phyloP scores from a whole-genome alignment of 140 eudicot genomes.

The Cichorium intybus region DNA sequence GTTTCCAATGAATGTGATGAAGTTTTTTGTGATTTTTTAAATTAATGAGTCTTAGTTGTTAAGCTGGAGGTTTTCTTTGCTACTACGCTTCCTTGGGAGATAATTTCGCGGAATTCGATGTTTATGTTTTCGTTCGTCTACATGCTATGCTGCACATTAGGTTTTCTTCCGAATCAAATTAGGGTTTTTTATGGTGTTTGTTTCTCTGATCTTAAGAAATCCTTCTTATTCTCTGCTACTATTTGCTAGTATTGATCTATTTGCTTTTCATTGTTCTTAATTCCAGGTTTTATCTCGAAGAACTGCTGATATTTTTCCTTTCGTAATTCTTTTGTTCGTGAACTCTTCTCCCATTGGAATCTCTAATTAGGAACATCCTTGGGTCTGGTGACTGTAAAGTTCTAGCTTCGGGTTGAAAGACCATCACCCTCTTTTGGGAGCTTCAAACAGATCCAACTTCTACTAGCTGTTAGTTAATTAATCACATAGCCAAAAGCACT shows the following conservation, averaged over 20 bases:
- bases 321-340: not conserved
- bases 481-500: conserved; percentile 22
- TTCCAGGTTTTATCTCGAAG: conserved; percentile 28
- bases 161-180: conserved; percentile 6
- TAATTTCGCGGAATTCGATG: conserved; percentile 7
- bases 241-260: conserved; percentile 23
- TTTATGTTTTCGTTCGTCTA: not conserved
- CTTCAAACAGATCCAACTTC: conserved; percentile 3
- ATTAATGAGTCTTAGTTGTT: not conserved
- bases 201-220: conserved; percentile 19
- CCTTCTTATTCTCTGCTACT: conserved; percentile 2
- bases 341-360: not conserved
- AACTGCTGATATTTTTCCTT: not conserved
- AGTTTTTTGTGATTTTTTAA: conserved; percentile 2
- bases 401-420: not conserved
- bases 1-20: conserved; percentile 31
- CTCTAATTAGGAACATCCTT: conserved; percentile 4
- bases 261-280: conserved; percentile 1
- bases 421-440: not conserved
- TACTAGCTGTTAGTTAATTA: not conserved
- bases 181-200: conserved; percentile 16
- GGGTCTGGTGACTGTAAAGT: not conserved
- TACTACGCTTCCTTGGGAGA: conserved; percentile 12
- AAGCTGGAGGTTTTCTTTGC: conserved; percentile 5
- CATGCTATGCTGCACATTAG: not conserved